phyloP scores from a whole-genome alignment of 345 rosid genomes.

The Eucalyptus cloeziana region DNA sequence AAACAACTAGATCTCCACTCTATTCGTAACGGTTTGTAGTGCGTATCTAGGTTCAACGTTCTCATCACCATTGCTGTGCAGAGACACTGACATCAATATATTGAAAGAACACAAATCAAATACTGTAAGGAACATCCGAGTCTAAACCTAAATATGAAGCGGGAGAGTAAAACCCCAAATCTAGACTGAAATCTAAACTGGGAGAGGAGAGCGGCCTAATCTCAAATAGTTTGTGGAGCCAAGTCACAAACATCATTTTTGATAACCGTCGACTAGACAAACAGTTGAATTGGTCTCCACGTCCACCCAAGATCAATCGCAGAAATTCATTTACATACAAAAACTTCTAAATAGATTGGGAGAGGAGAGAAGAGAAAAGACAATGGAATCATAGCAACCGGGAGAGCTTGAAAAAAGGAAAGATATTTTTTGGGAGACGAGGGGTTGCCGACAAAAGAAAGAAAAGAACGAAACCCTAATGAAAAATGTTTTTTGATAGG shows the following conservation, averaged over 20 bases:
- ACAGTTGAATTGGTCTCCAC: accelerated
- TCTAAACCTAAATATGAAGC: too few relatives aligned
- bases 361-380: background rate
- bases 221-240: accelerated
- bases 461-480: background rate
- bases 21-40: accelerated
- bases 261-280: accelerated
- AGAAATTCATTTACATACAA: accelerated
- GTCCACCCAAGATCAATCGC: background rate
- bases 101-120: too few relatives aligned
- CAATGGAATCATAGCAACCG: background rate
- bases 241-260: background rate
- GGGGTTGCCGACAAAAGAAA: background rate
- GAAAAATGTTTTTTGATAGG: background rate
- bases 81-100: accelerated
- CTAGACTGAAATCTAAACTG: accelerated
- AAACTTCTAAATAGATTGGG: background rate
- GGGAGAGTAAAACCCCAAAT: accelerated
- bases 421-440: too few relatives aligned
- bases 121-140: accelerated
- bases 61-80: too few relatives aligned
- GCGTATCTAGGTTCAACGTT: accelerated
- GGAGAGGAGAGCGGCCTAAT: background rate
- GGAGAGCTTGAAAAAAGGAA: background rate
- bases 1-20: too few relatives aligned